Percentiles rank a stretch among this genome's conserved stretches.
phyloP scores from a whole-genome alignment of 2,329 filamentous ascomycete species.

The Zopfia rhizophila region DNA sequence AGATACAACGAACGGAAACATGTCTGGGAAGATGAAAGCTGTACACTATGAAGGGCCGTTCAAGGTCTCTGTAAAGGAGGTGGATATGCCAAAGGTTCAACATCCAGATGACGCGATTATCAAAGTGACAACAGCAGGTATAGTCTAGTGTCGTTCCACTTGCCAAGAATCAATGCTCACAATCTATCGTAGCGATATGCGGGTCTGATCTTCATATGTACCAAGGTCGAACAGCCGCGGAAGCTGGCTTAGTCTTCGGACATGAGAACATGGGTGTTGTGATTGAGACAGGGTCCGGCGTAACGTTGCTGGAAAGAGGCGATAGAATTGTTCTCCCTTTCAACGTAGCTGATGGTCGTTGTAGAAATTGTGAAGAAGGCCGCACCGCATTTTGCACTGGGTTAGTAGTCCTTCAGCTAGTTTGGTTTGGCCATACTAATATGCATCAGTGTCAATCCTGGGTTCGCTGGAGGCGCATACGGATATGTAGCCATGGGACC shows the following conservation, averaged over 20 bases:
- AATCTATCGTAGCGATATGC: conserved; percentile 58
- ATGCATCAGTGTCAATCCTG: conserved; percentile 61
- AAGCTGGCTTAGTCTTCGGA: conserved; percentile 70
- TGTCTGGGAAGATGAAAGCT: conserved; percentile 65
- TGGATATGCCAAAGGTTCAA: conserved; percentile 67
- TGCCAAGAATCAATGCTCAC: conserved; percentile 10
- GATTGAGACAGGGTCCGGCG: conserved; percentile 65
- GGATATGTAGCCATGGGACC: conserved; percentile 72
- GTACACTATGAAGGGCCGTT: conserved; percentile 71
- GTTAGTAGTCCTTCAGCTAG: conserved; percentile 16
- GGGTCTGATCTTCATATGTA: conserved; percentile 69
- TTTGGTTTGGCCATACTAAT: conserved; percentile 10
- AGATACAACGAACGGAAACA: conserved; percentile 11
- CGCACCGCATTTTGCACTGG: conserved; percentile 73
- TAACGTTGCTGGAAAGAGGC: conserved; percentile 70
- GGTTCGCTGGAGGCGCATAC: conserved; percentile 69
- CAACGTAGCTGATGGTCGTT: conserved; percentile 72
- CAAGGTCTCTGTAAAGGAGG: conserved; percentile 71
- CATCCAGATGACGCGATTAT: conserved; percentile 73
- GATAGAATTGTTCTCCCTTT: conserved; percentile 73
- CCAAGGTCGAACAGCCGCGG: conserved; percentile 71
- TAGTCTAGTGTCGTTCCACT: conserved; percentile 20
- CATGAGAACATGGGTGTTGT: conserved; percentile 72
- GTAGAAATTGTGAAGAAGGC: conserved; percentile 72
- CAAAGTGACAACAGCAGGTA: conserved; percentile 71